phyloP scores from a whole-genome alignment of 192 early-diverging fungal species.

The Borealophlyctis nickersoniae region DNA sequence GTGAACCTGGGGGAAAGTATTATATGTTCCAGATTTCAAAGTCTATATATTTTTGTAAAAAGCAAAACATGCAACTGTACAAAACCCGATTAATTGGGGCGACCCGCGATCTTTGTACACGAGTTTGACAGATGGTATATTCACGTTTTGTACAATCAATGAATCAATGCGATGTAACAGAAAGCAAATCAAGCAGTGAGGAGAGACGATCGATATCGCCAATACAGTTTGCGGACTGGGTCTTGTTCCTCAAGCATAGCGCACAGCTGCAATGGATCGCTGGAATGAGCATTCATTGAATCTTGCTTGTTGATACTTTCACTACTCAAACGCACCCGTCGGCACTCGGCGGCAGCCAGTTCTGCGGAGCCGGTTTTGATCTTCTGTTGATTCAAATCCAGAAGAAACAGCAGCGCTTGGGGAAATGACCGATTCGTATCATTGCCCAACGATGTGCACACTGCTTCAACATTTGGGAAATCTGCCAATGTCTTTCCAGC shows the following conservation, averaged over 20 bases:
- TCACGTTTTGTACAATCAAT: too few species aligned
- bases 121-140: too few species aligned
- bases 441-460: slow-evolving; percentile 3
- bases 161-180: too few species aligned
- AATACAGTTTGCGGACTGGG: slow-evolving; percentile 64
- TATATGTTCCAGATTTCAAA: too few species aligned
- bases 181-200: too few species aligned
- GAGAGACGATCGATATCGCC: slow-evolving; percentile 64
- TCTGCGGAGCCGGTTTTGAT: not conserved
- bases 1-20: slow-evolving; percentile 5
- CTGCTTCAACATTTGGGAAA: slow-evolving; percentile 8
- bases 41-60: too few species aligned
- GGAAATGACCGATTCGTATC: slow-evolving; percentile 1
- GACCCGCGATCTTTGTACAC: too few species aligned
- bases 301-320: not conserved
- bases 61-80: too few species aligned
- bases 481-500: slow-evolving; percentile 19
- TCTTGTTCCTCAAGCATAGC: slow-evolving; percentile 54
- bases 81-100: too few species aligned
- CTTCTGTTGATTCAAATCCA: slow-evolving; percentile 15
- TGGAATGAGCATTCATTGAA: not conserved
- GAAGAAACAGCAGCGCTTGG: slow-evolving; percentile 21
- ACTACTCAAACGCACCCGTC: slow-evolving; percentile 22
- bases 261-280: slow-evolving; percentile 41
- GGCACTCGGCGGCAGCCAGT: not conserved